phyloP scores from a whole-genome alignment of 2,329 filamentous ascomycete genomes.

The Fusarium lateritium region DNA sequence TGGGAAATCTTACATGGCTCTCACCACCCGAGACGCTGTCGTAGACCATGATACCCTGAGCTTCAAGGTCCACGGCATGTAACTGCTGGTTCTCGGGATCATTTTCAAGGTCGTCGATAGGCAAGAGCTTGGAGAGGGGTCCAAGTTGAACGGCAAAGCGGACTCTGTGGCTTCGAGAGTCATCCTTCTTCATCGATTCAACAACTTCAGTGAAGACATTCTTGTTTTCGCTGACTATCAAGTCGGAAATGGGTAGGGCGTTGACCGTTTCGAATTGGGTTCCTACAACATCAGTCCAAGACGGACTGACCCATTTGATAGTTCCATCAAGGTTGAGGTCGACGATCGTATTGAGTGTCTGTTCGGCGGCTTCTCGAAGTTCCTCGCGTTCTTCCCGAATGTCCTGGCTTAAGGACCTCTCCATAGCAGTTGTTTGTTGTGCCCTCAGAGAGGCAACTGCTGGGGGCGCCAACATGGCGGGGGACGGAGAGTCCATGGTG shows the following conservation, averaged over 20 bases:
- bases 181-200: constrained; percentile 91
- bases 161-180: constrained; percentile 91
- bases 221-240: constrained; percentile 84
- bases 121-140: constrained; percentile 75
- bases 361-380: constrained; percentile 93
- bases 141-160: constrained; percentile 83
- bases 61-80: constrained; percentile 83
- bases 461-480: constrained; percentile 64
- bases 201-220: constrained; percentile 85
- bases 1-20: constrained; percentile 81
- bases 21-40: constrained; percentile 88
- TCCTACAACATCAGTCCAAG: constrained; percentile 94
- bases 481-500: constrained; percentile 58
- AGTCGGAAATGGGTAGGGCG: constrained; percentile 82
- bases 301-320: constrained; percentile 96
- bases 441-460: constrained; percentile 67
- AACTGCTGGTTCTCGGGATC: constrained; percentile 55
- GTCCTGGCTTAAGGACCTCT: constrained; percentile 83
- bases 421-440: constrained; percentile 67
- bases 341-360: constrained; percentile 96
- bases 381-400: constrained; percentile 95
- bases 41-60: constrained; percentile 98
- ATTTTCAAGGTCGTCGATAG: constrained; percentile 59
- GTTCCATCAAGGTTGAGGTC: constrained; percentile 92
- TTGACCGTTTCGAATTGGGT: constrained; percentile 80